These are phyloP conservation scores for Fusarium goolgardi DNA, from an alignment of 2,329 filamentous ascomycete species.

Conservation along the genomic window DNA sequence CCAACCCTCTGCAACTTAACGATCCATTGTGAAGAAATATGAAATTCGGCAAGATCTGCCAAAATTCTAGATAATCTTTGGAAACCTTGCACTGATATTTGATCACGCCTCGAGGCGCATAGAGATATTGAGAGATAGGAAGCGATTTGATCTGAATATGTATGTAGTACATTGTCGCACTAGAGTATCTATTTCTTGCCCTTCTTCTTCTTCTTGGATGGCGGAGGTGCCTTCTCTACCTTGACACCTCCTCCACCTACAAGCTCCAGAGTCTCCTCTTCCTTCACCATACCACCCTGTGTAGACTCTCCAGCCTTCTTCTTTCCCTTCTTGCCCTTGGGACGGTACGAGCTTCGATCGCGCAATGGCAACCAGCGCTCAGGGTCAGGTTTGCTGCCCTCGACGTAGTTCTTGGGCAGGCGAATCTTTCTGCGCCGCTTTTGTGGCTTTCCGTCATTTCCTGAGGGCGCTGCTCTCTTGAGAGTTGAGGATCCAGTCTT, in stretches of 20 bases:
- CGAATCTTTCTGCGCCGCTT: conserved; percentile 71
- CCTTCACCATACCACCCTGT: conserved; percentile 84
- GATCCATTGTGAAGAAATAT: neutral
- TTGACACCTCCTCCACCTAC: conserved; percentile 73
- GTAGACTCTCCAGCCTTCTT: conserved; percentile 82
- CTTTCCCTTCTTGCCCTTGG: conserved; percentile 93
- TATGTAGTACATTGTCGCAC: conserved; percentile 4
- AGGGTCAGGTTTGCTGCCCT: conserved; percentile 83
- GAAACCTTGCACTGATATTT: neutral
- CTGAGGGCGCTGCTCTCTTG: conserved; percentile 61
- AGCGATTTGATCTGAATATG: conserved; percentile 1
- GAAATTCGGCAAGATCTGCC: neutral
- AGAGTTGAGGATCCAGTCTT: conserved; percentile 54
- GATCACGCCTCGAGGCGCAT: neutral
- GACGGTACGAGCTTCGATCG: conserved; percentile 87
- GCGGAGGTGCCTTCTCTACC: conserved; percentile 67
- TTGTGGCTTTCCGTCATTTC: conserved; percentile 55
- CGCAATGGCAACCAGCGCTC: conserved; percentile 94
- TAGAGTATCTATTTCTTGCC: conserved; percentile 61
- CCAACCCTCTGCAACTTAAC: neutral
- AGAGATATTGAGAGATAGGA: neutral
- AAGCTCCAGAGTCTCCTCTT: conserved; percentile 74
- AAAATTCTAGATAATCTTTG: neutral
- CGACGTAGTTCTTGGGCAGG: conserved; percentile 79
- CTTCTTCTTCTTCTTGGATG: conserved; percentile 63